phyloP scores from a whole-genome alignment of 805 yeast species.

The Babjeviella inositovora region DNA sequence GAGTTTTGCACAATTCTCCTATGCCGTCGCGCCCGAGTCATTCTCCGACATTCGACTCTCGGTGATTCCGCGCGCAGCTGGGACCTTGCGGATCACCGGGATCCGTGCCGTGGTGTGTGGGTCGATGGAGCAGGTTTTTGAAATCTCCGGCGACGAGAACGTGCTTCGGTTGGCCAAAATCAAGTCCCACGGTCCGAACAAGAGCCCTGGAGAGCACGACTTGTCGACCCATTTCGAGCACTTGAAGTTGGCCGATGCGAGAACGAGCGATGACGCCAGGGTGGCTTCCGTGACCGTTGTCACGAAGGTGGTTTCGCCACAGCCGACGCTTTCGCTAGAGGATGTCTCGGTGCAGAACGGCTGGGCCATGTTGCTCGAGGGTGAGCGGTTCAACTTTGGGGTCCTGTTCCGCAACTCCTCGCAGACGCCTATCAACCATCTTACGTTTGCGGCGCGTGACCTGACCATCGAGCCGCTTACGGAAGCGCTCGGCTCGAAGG shows the following conservation, averaged over 20 bases:
- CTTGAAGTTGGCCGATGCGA: constrained; percentile 10
- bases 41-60: constrained; percentile 20
- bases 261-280: constrained; percentile 6
- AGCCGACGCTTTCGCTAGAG: constrained; percentile 44
- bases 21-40: constrained; percentile 19
- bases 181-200: constrained; percentile 6
- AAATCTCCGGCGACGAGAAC: constrained; percentile 16
- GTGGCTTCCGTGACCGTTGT: constrained; percentile 4
- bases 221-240: constrained; percentile 7
- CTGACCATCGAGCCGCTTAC: constrained; percentile 54
- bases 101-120: constrained; percentile 31
- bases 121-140: constrained; percentile 28
- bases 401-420: constrained; percentile 45
- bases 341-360: constrained; percentile 39
- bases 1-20: constrained; percentile 7
- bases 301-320: constrained; percentile 24
- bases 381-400: constrained; percentile 39
- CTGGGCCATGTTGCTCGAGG: constrained; percentile 68
- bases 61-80: constrained; percentile 30
- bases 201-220: constrained; percentile 1
- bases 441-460: constrained; percentile 54
- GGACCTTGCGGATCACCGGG: constrained; percentile 31
- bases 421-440: constrained; percentile 30
- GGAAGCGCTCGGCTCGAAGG: constrained; percentile 29
- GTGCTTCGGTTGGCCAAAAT: constrained; percentile 8